A percentile compares a stretch with the other conserved stretches of the same genome.
These are phyloP conservation scores for Colletotrichum tabaci DNA, from an alignment of 2,329 filamentous ascomycete species.

Conservation along the genomic window DNA sequence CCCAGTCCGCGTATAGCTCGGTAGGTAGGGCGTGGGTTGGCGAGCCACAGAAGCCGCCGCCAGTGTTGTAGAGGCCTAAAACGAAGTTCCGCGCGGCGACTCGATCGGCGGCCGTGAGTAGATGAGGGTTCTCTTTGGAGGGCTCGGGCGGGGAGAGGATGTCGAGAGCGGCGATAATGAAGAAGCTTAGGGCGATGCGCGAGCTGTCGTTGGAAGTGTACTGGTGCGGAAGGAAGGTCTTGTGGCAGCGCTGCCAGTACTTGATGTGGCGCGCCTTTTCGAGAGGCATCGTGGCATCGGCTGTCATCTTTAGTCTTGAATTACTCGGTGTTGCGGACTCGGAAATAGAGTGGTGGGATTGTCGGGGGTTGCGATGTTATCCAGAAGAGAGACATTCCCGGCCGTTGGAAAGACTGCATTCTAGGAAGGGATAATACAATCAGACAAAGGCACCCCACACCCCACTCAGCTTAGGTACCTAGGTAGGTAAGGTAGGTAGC, in stretches of 20 bases:
- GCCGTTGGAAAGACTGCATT: slow-evolving; percentile 12
- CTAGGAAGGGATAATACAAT: slow-evolving; percentile 2
- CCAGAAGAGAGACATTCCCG: not conserved
- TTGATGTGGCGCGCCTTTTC: slow-evolving; percentile 81
- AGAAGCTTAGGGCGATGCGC: slow-evolving; percentile 90
- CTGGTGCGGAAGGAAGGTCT: slow-evolving; percentile 81
- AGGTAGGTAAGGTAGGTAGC: no score
- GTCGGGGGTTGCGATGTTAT: not conserved
- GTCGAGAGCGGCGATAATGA: slow-evolving; percentile 89
- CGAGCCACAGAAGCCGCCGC: slow-evolving; percentile 91
- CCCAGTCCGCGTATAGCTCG: slow-evolving; percentile 46
- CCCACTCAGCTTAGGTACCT: slow-evolving; percentile 17
- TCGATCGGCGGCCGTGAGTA: slow-evolving; percentile 63
- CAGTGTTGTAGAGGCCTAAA: slow-evolving; percentile 86
- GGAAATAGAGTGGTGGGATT: not conserved
- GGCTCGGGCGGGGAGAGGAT: slow-evolving; percentile 75
- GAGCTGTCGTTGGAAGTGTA: slow-evolving; percentile 94
- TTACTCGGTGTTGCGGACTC: not conserved
- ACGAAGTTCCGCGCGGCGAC: slow-evolving; percentile 79
- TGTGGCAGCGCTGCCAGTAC: slow-evolving; percentile 93
- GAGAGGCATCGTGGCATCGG: slow-evolving; percentile 54
- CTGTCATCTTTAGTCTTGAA: slow-evolving; percentile 40
- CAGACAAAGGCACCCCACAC: slow-evolving; percentile 16
- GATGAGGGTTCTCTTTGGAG: slow-evolving; percentile 54
- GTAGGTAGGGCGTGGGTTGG: slow-evolving; percentile 73